Conservation (phyloP, 108 stramenopile species). For the Conticribra weissflogii region DNA sequence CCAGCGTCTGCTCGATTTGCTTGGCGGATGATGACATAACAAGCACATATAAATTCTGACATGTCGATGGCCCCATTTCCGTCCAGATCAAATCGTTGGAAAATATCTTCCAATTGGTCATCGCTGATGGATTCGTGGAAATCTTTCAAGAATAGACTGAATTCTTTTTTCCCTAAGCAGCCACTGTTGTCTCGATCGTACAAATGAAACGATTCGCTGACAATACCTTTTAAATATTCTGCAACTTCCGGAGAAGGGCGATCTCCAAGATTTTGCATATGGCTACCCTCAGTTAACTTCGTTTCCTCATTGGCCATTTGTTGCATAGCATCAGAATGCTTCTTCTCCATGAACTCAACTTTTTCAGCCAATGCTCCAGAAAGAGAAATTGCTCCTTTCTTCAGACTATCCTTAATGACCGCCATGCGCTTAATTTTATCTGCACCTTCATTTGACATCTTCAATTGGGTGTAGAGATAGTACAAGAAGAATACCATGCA, state of each 20-base stretch:
- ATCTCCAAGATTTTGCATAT: slow-evolving; percentile 7
- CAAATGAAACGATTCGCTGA: slow-evolving; percentile 79
- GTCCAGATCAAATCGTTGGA: slow-evolving; percentile 75
- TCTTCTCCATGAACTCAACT: slow-evolving; percentile 40
- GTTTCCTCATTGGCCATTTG: slow-evolving; percentile 5
- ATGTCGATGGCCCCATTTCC: slow-evolving; percentile 69
- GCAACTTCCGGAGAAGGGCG: slow-evolving; percentile 50
- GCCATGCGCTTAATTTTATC: slow-evolving; percentile 71
- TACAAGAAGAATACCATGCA: slow-evolving; percentile 69
- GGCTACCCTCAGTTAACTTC: not conserved
- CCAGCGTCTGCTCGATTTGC: not conserved
- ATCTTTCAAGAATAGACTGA: slow-evolving; percentile 74
- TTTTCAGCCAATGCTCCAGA: slow-evolving; percentile 63
- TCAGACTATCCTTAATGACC: slow-evolving; percentile 69
- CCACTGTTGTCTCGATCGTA: slow-evolving; percentile 86
- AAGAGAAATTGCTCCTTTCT: slow-evolving; percentile 65
- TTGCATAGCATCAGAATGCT: slow-evolving; percentile 1
- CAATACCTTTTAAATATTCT: slow-evolving; percentile 62
- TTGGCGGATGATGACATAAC: slow-evolving; percentile 69
- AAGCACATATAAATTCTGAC: slow-evolving; percentile 90
- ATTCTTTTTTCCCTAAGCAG: slow-evolving; percentile 72
- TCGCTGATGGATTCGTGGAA: slow-evolving; percentile 78
- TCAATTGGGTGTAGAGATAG: slow-evolving; percentile 80
- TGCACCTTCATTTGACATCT: slow-evolving; percentile 58
- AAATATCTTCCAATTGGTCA: slow-evolving; percentile 54